Evolutionary conservation across 2,329 filamentous ascomycete species (phyloP).

Genomic region (Monascus ruber): DNA sequence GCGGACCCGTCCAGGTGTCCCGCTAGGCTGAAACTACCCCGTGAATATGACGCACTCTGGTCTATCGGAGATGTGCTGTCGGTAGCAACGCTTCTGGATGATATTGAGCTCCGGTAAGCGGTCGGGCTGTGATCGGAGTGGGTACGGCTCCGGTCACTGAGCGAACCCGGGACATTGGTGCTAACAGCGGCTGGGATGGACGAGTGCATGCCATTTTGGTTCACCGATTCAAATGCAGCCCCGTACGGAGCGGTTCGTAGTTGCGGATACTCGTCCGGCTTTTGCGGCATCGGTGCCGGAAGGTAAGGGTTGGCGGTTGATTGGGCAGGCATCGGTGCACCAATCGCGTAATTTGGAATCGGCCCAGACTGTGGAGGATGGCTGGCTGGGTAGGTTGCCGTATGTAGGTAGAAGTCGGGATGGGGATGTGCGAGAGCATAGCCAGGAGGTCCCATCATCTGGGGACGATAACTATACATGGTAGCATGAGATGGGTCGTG

Average conservation of each 20-base stretch:
- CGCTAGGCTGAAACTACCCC: constrained; percentile 26
- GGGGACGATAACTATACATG: constrained; percentile 31
- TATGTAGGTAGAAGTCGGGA: constrained; percentile 27
- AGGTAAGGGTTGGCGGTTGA: constrained; percentile 28
- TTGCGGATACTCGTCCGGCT: constrained; percentile 27
- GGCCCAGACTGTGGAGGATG: constrained; percentile 23
- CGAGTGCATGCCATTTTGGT: constrained; percentile 21
- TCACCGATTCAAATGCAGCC: constrained; percentile 23
- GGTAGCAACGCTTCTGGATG: constrained; percentile 25
- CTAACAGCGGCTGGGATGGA: constrained; percentile 22
- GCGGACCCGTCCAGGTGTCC: constrained; percentile 19
- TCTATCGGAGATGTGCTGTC: constrained; percentile 30
- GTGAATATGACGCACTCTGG: constrained; percentile 24
- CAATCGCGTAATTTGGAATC: constrained; percentile 25
- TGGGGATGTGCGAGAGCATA: constrained; percentile 25
- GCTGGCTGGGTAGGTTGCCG: constrained; percentile 19
- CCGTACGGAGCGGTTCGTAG: constrained; percentile 24
- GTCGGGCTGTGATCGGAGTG: constrained; percentile 24
- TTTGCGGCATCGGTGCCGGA: constrained; percentile 19
- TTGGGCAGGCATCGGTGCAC: constrained; percentile 19
- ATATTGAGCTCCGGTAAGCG: constrained; percentile 30
- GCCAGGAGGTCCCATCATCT: constrained; percentile 21
- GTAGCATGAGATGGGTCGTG: constrained; percentile 25
- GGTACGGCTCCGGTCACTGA: constrained; percentile 26
- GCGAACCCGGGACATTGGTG: constrained; percentile 18